These are phyloP conservation scores for Nematodospora valgi DNA, from an alignment of 805 yeast species.

Conservation along the genomic window DNA sequence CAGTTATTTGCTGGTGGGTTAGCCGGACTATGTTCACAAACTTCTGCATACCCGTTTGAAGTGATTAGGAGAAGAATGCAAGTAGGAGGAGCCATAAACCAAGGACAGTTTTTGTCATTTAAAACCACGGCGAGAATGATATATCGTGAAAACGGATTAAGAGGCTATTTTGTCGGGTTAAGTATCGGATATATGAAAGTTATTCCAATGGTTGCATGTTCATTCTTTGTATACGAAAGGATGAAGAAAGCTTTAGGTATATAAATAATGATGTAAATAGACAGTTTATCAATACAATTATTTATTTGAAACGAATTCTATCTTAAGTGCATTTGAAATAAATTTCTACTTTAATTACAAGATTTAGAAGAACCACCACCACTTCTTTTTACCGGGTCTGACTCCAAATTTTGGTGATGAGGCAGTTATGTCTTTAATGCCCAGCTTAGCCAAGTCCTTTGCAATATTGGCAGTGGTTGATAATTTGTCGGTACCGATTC, in stretches of 20 bases:
- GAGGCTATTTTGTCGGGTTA: constrained; percentile 91
- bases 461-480: constrained; percentile 5
- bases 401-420: constrained; percentile 49
- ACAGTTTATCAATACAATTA: constrained; percentile 10
- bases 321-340: no score
- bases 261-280: constrained; percentile 8
- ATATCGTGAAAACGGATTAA: constrained; percentile 68
- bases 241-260: constrained; percentile 70
- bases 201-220: constrained; percentile 95
- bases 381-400: constrained; percentile 51
- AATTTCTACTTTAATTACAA: not conserved
- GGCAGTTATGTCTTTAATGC: constrained; percentile 41
- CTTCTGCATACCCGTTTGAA: constrained; percentile 96
- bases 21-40: constrained; percentile 94
- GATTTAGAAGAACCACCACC: constrained; percentile 59
- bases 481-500: constrained; percentile 47
- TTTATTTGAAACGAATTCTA: not conserved
- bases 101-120: constrained; percentile 55
- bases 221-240: constrained; percentile 91
- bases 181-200: constrained; percentile 95
- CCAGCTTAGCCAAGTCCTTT: constrained; percentile 15
- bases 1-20: constrained; percentile 91
- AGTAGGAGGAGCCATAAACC: constrained; percentile 76
- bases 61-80: constrained; percentile 94
- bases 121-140: constrained; percentile 55